A percentile compares a stretch with the other conserved stretches of the same genome.
Evolutionary conservation across 345 rosid genomes (phyloP).

Genomic region (Capsella bursapastoris): DNA sequence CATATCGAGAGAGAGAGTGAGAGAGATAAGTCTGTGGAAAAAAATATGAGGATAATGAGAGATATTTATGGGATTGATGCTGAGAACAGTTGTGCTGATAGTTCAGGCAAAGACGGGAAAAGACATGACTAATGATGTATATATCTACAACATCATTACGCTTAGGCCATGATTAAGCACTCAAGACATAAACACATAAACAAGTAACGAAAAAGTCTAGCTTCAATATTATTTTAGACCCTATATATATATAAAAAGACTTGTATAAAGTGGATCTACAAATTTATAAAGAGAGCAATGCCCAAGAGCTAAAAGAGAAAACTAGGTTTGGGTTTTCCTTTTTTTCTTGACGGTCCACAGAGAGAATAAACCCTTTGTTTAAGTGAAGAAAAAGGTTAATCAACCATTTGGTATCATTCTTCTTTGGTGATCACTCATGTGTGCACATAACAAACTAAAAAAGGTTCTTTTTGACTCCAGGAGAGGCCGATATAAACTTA

Average conservation of each 20-base stretch:
- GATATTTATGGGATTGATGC: slow-evolving; percentile 31
- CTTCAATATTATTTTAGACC: slow-evolving; percentile 21
- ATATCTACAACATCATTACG: slow-evolving; percentile 40
- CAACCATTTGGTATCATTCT: slow-evolving; percentile 49
- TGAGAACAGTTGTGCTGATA: slow-evolving; percentile 20
- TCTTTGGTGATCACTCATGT: slow-evolving; percentile 44
- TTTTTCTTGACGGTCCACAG: slow-evolving; percentile 36
- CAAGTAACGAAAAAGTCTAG: slow-evolving; percentile 29
- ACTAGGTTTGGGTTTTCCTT: slow-evolving; percentile 34
- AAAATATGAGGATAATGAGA: slow-evolving; percentile 20
- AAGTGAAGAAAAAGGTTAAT: slow-evolving; percentile 38
- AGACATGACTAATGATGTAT: slow-evolving; percentile 40
- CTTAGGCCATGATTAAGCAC: slow-evolving; percentile 47
- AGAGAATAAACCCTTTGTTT: slow-evolving; percentile 29
- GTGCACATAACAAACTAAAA: slow-evolving; percentile 32
- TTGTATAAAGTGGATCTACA: slow-evolving; percentile 33
- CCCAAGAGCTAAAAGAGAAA: slow-evolving; percentile 35
- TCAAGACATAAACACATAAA: slow-evolving; percentile 42
- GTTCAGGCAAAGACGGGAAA: slow-evolving; percentile 31
- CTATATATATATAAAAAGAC: slow-evolving; percentile 31
- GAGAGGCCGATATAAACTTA: slow-evolving; percentile 22
- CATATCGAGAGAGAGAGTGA: slow-evolving; percentile 38
- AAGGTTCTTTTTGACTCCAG: slow-evolving; percentile 27
- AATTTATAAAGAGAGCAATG: slow-evolving; percentile 38
- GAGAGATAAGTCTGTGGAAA: slow-evolving; percentile 14